These are phyloP conservation scores for Aquilaria yunnanensis DNA, from an alignment of 345 rosid genomes.

Conservation along the genomic window DNA sequence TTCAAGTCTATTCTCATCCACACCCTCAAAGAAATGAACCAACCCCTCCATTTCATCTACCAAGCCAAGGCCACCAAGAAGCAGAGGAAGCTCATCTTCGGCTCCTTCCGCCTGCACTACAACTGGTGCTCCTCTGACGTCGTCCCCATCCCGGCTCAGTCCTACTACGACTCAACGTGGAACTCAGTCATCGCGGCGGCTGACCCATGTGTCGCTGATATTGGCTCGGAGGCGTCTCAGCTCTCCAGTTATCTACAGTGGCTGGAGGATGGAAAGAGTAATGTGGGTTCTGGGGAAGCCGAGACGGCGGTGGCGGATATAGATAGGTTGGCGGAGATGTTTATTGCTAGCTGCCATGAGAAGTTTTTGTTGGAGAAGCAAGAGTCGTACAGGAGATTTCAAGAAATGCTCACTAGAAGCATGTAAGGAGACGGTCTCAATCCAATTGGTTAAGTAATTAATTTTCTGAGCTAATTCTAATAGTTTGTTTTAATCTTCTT, in stretches of 20 bases:
- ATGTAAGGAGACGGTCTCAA: constrained; percentile 20
- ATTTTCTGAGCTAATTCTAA: not conserved
- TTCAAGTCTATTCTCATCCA: constrained; percentile 46
- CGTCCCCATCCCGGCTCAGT: constrained; percentile 49
- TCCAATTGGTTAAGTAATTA: not conserved
- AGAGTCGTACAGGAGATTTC: constrained; percentile 90
- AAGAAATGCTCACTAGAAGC: constrained; percentile 74
- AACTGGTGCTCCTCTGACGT: constrained; percentile 89
- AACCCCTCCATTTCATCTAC: constrained; percentile 28
- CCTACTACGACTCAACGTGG: constrained; percentile 51
- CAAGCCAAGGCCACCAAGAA: constrained; percentile 33
- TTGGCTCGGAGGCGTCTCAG: constrained; percentile 23
- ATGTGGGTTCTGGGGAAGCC: not conserved
- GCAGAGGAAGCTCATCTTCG: constrained; percentile 49
- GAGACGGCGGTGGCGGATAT: constrained; percentile 46
- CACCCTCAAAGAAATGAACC: constrained; percentile 36
- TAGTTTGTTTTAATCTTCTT: not conserved
- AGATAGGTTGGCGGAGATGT: constrained; percentile 73
- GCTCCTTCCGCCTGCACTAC: constrained; percentile 85
- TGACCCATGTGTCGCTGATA: constrained; percentile 17
- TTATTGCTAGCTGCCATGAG: constrained; percentile 80
- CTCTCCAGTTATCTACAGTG: constrained; percentile 57
- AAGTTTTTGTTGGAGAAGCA: constrained; percentile 90
- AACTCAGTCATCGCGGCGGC: constrained; percentile 27
- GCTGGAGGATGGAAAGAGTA: constrained; percentile 49